Base-by-base conservation (phyloP, 768 basidiomycete species). In the Cystofilobasidium bisporidii region DNA sequence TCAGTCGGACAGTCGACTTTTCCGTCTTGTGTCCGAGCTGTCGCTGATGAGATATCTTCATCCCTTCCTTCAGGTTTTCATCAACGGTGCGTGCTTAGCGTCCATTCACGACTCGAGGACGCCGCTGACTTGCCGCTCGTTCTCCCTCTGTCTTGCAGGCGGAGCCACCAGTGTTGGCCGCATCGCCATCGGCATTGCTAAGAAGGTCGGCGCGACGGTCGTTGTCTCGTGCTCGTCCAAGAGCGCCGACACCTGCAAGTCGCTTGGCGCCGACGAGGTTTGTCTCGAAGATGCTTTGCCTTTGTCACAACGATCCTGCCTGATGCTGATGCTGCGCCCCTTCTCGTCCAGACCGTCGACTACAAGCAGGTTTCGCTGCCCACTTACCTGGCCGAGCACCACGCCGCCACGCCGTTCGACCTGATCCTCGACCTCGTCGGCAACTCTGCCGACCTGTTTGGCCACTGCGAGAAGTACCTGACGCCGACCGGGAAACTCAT, bases 21-120 rank as follows among this genome's bases (percentile, higher is more conserved):
- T n/a, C n/a, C n/a, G n/a, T n/a, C n/a, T n/a, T n/a, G n/a, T n/a
- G n/a, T n/a, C n/a, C n/a, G n/a, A n/a, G n/a, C n/a, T n/a, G n/a
- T n/a, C n/a, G n/a, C n/a, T n/a, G n/a, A n/a, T n/a, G n/a, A n/a
- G n/a, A n/a, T n/a, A n/a, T n/a, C n/a, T n/a, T n/a, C n/a, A n/a
- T n/a, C n/a, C n/a, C n/a, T n/a, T n/a, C n/a, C n/a, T n/a, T n/a
- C n/a, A n/a, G n/a, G n/a, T n/a, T 26, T 66, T 66, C 58, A 66
- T 66, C 48, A 60, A 66, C 58, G 65, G 65, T 63, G 9, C 22
- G 62, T 63, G n/a, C n/a, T n/a, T n/a, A n/a, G n/a, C n/a, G n/a
- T n/a, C n/a, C n/a, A n/a, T n/a, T n/a, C n/a, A n/a, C n/a, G n/a
- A n/a, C n/a, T n/a, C n/a, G n/a, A n/a, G n/a, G n/a, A n/a, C n/a